Evolutionary conservation across 495 filamentous ascomycete genomes (phyloP), one percentile per base, ranked within the genome.

Genomic region (Penicillium roqueforti): DNA sequence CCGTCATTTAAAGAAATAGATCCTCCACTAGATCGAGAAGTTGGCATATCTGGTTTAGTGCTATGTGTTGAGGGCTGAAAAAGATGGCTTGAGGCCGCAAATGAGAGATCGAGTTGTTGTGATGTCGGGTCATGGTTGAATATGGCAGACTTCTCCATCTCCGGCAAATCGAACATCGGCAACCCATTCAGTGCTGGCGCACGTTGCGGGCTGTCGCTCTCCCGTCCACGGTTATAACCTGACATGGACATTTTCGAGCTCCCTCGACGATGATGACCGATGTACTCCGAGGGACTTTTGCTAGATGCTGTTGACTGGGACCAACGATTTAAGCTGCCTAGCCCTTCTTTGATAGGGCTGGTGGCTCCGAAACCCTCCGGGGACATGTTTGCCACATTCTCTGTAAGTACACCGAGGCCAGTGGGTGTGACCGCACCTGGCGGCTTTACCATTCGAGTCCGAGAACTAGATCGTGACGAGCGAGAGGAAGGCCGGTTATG

Each of bases 301-400:
- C 87, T 91, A 40, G 86, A 89, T 9, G 79, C 64, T 19, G 90
- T 89, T 4, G 87, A 90, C 25, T 86, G 82, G 25, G 88, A 92
- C 89, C 88, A 92, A 49, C 88, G 84, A 68, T 92, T 90, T 62
- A 90, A 77, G 53, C 84, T 89, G 29, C 81, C 83, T 38, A 90
- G 70, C 4, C 83, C 82, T 61, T 89, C 87, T 60, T 75, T 79
- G 52, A 84, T 69, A 48, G 71, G 77, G 42, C 73, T 71, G 42
- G 66, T 63, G 49, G 68, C 72, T 23, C 58, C 62, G 26, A 56
- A 42, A 26, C 47, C 56, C 5, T 50, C 59, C 22, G 55, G 23
- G 14, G 52, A 46, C 14, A 52, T 51, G 28, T 57, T 47, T 9
- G 54, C 48, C 23, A 26, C 51, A n/a, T 58, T 58, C 41, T 59